Conservation (phyloP, 768 basidiomycete genomes). For the Guyanaporus albipodus region DNA sequence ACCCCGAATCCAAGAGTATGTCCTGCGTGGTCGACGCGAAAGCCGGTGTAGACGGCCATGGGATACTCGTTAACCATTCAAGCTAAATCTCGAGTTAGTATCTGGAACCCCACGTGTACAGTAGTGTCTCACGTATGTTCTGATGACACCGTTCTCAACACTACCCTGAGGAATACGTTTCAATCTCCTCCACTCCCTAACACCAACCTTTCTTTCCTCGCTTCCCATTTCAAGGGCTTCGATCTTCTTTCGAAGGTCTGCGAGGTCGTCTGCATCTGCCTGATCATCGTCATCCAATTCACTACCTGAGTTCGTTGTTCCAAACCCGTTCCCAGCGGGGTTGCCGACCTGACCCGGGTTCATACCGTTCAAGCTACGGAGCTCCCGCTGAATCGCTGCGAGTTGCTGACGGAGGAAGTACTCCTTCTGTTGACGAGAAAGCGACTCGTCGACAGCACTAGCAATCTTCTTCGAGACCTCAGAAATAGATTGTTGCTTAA, state of each 20-base stretch:
- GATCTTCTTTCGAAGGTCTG: slow-evolving; percentile 66
- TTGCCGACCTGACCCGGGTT: slow-evolving; percentile 19
- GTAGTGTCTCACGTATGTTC: slow-evolving; percentile 60
- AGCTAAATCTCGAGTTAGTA: slow-evolving; percentile 39
- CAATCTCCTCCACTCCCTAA: slow-evolving; percentile 78
- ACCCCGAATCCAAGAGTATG: slow-evolving; percentile 48
- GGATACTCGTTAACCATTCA: slow-evolving; percentile 84
- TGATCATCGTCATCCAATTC: slow-evolving; percentile 77
- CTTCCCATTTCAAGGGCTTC: slow-evolving; percentile 68
- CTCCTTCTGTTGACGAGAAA: slow-evolving; percentile 88
- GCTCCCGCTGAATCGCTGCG: slow-evolving; percentile 73
- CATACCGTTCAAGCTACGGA: slow-evolving; percentile 49
- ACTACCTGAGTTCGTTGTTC: slow-evolving; percentile 28
- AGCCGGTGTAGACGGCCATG: slow-evolving; percentile 59
- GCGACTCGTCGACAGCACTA: slow-evolving; percentile 72
- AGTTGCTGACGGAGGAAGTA: slow-evolving; percentile 83
- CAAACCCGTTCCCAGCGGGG: slow-evolving; percentile 21
- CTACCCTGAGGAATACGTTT: slow-evolving; percentile 87
- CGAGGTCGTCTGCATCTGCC: slow-evolving; percentile 76
- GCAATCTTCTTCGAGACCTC: slow-evolving; percentile 82
- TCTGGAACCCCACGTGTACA: not conserved
- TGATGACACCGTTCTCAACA: slow-evolving; percentile 86
- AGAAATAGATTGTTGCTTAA: slow-evolving; percentile 72
- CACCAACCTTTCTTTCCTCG: slow-evolving; percentile 79
- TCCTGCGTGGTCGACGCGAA: slow-evolving; percentile 27